phyloP scores from a whole-genome alignment of 2,329 filamentous ascomycete genomes.

The Rhynchosporium secalis region DNA sequence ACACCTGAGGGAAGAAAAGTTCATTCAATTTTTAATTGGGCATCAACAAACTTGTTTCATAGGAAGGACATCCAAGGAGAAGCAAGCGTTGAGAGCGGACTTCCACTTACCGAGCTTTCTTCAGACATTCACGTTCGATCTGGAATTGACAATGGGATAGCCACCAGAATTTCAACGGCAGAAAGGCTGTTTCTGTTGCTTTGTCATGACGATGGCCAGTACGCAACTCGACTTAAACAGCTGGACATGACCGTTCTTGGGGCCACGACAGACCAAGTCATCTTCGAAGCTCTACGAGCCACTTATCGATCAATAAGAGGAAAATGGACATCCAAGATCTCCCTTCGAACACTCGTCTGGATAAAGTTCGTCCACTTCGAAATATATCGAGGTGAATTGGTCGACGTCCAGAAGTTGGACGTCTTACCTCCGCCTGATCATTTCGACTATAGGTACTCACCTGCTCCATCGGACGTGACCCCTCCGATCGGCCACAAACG shows the following conservation, averaged over 20 bases:
- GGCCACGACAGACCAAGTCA: conserved; percentile 20
- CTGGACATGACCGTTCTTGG: conserved; percentile 21
- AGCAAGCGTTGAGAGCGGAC: neutral
- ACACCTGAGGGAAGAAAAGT: neutral
- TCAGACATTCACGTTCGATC: neutral
- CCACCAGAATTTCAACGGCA: neutral
- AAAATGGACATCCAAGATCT: conserved; percentile 16
- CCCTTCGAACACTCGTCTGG: conserved; percentile 21
- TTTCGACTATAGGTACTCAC: conserved; percentile 26
- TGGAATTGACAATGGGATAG: neutral
- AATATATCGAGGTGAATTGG: conserved; percentile 21
- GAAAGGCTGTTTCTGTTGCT: conserved; percentile 25
- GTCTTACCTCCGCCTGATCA: conserved; percentile 27
- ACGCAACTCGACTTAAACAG: conserved; percentile 27
- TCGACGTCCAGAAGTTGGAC: conserved; percentile 29
- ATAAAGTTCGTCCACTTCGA: conserved; percentile 34
- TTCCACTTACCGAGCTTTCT: neutral
- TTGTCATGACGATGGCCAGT: conserved; percentile 26
- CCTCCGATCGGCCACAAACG: conserved; percentile 27
- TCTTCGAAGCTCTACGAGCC: conserved; percentile 24
- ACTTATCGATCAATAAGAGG: conserved; percentile 22
- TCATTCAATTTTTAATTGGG: neutral
- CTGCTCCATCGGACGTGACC: conserved; percentile 25
- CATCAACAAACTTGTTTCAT: neutral
- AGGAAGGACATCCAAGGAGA: neutral